A percentile compares a stretch with the other conserved stretches of the same genome.
Evolutionary conservation across 2,329 filamentous ascomycete genomes (phyloP).

Genomic region (Stemphylium vesicarium): DNA sequence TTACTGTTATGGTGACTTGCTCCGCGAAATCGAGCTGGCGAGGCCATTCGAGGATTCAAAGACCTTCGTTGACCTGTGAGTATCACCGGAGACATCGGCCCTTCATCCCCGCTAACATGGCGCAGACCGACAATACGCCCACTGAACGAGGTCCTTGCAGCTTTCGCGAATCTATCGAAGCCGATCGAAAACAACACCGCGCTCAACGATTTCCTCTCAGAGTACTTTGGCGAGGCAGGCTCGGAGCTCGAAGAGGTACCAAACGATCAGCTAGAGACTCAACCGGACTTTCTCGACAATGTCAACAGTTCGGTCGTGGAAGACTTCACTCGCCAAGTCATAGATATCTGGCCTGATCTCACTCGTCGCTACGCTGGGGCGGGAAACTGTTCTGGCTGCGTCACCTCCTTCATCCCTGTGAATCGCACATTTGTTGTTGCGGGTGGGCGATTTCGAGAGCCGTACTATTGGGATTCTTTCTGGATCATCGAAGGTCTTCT

Average conservation of each 20-base stretch:
- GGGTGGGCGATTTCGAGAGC: conserved; percentile 72
- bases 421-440: conserved; percentile 74
- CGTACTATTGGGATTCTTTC: conserved; percentile 75
- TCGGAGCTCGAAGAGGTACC: conserved; percentile 66
- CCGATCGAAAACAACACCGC: conserved; percentile 69
- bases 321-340: conserved; percentile 68
- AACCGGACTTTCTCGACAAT: conserved; percentile 63
- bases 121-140: conserved; percentile 66
- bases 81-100: neutral
- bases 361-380: conserved; percentile 64
- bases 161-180: conserved; percentile 65
- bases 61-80: conserved; percentile 67
- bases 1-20: conserved; percentile 70
- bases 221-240: conserved; percentile 68
- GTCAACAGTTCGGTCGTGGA: conserved; percentile 64
- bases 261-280: conserved; percentile 58
- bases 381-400: conserved; percentile 62
- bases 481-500: conserved; percentile 72
- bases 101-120: conserved; percentile 3
- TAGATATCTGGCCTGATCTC: conserved; percentile 72
- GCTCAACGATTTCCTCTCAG: conserved; percentile 66
- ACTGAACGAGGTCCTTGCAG: conserved; percentile 65
- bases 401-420: conserved; percentile 69
- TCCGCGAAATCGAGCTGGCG: conserved; percentile 68
- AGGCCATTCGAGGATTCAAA: conserved; percentile 71